Percentiles rank a stretch among this genome's conserved stretches.
Evolutionary conservation across 2,329 filamentous ascomycete species (phyloP).

Genomic region (Myotisia sp.): DNA sequence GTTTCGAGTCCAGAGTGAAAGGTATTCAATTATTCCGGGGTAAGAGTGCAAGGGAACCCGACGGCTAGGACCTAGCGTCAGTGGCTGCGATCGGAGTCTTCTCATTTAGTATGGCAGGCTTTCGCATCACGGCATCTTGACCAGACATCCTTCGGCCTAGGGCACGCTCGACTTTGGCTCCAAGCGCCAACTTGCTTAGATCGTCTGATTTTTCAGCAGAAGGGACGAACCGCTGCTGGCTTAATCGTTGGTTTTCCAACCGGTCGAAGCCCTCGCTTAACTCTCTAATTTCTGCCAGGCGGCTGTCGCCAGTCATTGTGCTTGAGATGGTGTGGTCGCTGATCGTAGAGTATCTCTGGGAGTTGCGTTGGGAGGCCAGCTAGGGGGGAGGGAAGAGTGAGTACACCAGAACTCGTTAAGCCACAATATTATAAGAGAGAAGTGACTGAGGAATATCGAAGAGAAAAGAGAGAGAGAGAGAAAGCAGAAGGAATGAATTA

Average conservation of each 20-base stretch:
- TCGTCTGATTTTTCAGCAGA: conserved; percentile 67
- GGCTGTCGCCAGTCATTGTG: conserved; percentile 34
- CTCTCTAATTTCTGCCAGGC: conserved; percentile 52
- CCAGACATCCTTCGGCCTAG: conserved; percentile 72
- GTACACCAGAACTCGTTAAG: conserved; percentile 3
- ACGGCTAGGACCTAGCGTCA: conserved; percentile 2
- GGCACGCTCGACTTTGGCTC: conserved; percentile 80
- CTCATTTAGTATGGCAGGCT: conserved; percentile 34
- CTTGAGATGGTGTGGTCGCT: conserved; percentile 33
- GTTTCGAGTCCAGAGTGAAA: too few relatives aligned
- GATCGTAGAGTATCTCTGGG: conserved; percentile 41
- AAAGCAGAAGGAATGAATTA: too few relatives aligned
- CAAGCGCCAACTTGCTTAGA: conserved; percentile 72
- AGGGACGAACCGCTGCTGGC: conserved; percentile 66
- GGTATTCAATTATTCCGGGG: background rate
- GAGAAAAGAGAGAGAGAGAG: too few relatives aligned
- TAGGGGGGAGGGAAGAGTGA: conserved; percentile 8
- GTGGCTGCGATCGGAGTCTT: conserved; percentile 19
- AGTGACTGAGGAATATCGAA: too few relatives aligned
- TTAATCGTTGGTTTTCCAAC: conserved; percentile 76
- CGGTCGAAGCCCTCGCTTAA: conserved; percentile 70
- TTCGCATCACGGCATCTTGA: conserved; percentile 72
- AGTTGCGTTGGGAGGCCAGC: conserved; percentile 35
- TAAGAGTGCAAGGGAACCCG: background rate
- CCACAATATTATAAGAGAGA: background rate